Conservation (phyloP, 129 eudicot species). For the Lonicera japonica region DNA sequence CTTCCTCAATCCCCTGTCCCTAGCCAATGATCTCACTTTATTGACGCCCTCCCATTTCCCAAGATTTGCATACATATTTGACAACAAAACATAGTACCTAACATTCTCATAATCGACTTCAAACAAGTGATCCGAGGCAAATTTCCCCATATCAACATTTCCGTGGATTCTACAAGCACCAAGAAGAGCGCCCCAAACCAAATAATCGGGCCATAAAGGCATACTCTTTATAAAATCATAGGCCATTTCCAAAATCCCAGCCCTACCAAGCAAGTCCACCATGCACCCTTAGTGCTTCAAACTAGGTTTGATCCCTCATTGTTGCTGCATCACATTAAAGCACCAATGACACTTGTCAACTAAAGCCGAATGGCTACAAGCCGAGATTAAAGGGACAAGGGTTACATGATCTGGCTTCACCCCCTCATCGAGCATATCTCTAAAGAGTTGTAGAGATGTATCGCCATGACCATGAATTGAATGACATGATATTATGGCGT, state of each 20-base stretch:
- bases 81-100: conserved; percentile 71
- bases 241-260: conserved; percentile 63
- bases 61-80: conserved; percentile 73
- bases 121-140: conserved; percentile 53
- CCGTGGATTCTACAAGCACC: conserved; percentile 82
- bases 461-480: conserved; percentile 78
- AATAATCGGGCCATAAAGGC: conserved; percentile 66
- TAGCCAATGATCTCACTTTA: conserved; percentile 62
- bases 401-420: conserved; percentile 67
- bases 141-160: conserved; percentile 60
- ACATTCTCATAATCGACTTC: conserved; percentile 62
- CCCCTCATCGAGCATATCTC: conserved; percentile 53
- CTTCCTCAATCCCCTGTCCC: conserved; percentile 63
- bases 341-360: conserved; percentile 60
- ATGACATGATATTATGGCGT: conserved; percentile 68
- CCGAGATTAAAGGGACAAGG: conserved; percentile 59
- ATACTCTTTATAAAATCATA: conserved; percentile 53
- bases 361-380: conserved; percentile 87
- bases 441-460: conserved; percentile 44
- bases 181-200: conserved; percentile 91
- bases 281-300: conserved; percentile 78
- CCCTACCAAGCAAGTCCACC: conserved; percentile 86
- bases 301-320: conserved; percentile 53
- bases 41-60: conserved; percentile 88
- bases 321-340: conserved; percentile 56